These are phyloP conservation scores for Penicillium brevicompactum DNA, from an alignment of 2,329 filamentous ascomycete species.

Conservation along the genomic window DNA sequence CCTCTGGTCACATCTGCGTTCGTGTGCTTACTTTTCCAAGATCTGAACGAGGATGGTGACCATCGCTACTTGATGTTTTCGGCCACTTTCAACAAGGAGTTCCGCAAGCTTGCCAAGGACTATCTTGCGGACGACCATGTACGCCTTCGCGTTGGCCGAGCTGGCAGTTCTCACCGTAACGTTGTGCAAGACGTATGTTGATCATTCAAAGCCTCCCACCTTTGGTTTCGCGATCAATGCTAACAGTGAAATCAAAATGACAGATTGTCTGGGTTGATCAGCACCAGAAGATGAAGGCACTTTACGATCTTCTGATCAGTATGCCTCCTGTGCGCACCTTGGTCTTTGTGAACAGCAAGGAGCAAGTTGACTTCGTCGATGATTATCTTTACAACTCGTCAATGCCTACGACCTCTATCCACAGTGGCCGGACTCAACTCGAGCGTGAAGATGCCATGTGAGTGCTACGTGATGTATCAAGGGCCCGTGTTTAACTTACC, in stretches of 20 bases:
- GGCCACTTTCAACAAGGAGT: slow-evolving; percentile 83
- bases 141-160: slow-evolving; percentile 82
- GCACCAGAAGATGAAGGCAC: slow-evolving; percentile 66
- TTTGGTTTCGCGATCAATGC: not conserved
- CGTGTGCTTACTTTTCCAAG: slow-evolving; percentile 29
- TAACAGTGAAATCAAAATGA: not conserved
- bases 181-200: slow-evolving; percentile 68
- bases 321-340: slow-evolving; percentile 76
- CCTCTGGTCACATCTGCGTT: not conserved
- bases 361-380: slow-evolving; percentile 78
- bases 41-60: slow-evolving; percentile 75
- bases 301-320: slow-evolving; percentile 72
- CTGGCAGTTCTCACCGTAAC: slow-evolving; percentile 79
- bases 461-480: slow-evolving; percentile 31
- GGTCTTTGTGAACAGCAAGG: slow-evolving; percentile 85
- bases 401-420: slow-evolving; percentile 84
- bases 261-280: slow-evolving; percentile 68
- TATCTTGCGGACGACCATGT: slow-evolving; percentile 75
- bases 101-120: slow-evolving; percentile 74
- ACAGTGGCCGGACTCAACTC: slow-evolving; percentile 80
- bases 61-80: slow-evolving; percentile 82
- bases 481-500: slow-evolving; percentile 1
- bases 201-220: not conserved
- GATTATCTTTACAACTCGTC: slow-evolving; percentile 81
- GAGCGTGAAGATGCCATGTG: slow-evolving; percentile 90